These are phyloP conservation scores for Kodamaea laetipori DNA, from an alignment of 805 yeast species.

Conservation along the genomic window DNA sequence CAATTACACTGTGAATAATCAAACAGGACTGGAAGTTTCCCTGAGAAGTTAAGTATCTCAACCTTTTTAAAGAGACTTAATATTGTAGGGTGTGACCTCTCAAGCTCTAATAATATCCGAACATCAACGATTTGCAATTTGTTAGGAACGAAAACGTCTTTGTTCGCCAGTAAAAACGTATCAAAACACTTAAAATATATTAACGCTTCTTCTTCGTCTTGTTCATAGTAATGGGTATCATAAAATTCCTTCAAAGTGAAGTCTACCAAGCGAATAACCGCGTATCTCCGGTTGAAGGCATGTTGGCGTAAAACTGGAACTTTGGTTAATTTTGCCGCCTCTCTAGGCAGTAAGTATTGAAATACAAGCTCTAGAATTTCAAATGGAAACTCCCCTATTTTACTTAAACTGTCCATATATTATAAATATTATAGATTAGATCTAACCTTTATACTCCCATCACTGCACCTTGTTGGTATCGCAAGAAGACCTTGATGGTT, in stretches of 20 bases:
- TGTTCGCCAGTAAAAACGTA: slow-evolving; percentile 1
- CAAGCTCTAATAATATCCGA: not conserved
- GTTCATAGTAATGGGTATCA: not conserved
- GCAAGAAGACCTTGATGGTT: not conserved
- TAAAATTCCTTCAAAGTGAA: slow-evolving; percentile 6
- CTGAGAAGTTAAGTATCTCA: slow-evolving; percentile 3
- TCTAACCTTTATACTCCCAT: not conserved
- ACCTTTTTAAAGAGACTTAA: not conserved
- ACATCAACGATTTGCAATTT: slow-evolving; percentile 9
- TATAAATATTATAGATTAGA: not conserved
- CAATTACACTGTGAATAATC: slow-evolving; percentile 1
- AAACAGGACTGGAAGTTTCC: slow-evolving; percentile 6
- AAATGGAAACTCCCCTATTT: not conserved
- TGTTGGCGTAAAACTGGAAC: slow-evolving; percentile 1
- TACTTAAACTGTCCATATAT: not conserved
- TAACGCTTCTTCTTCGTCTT: slow-evolving; percentile 5
- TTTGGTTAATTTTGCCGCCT: not conserved
- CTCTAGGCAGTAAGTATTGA: slow-evolving; percentile 2
- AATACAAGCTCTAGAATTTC: slow-evolving; percentile 4
- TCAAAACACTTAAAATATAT: not conserved
- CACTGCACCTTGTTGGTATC: slow-evolving; percentile 1
- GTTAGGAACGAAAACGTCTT: slow-evolving; percentile 2
- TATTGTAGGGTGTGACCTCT: not conserved
- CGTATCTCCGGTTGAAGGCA: slow-evolving; percentile 7
- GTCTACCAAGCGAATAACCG: slow-evolving; percentile 3